Evolutionary conservation across 2,329 filamentous ascomycete species (phyloP).

Genomic region (Aspergillus fructus): DNA sequence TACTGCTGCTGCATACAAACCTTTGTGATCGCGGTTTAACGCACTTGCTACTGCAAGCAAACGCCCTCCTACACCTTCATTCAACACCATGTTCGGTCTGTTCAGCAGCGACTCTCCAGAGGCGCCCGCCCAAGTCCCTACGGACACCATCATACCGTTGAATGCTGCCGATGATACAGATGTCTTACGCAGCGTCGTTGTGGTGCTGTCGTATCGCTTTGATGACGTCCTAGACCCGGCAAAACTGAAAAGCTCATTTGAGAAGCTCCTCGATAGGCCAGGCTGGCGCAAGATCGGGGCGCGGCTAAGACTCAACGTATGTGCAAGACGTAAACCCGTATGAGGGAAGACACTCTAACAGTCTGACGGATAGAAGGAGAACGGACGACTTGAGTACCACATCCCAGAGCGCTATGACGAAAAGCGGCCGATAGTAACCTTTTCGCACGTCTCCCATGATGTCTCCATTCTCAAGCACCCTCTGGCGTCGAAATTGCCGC

Average conservation of each 20-base stretch:
- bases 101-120: background rate
- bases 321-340: background rate
- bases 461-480: background rate
- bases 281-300: background rate
- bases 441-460: background rate
- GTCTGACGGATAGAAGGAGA: background rate
- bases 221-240: background rate
- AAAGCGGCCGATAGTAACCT: background rate
- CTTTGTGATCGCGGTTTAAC: background rate
- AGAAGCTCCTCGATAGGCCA: background rate
- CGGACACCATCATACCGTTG: background rate
- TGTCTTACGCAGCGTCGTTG: background rate
- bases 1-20: background rate
- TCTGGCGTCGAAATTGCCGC: background rate
- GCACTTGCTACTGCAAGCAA: background rate
- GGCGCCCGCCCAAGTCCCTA: background rate
- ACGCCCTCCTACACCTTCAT: background rate
- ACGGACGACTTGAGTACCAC: background rate
- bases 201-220: background rate
- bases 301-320: background rate
- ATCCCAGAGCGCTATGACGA: background rate
- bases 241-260: background rate
- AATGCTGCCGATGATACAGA: background rate
- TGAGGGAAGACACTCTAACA: background rate
- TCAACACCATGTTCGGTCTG: background rate